These are phyloP conservation scores for Amylostereum chailletii DNA, from an alignment of 1,284 basidiomycete genomes.

Conservation along the genomic window DNA sequence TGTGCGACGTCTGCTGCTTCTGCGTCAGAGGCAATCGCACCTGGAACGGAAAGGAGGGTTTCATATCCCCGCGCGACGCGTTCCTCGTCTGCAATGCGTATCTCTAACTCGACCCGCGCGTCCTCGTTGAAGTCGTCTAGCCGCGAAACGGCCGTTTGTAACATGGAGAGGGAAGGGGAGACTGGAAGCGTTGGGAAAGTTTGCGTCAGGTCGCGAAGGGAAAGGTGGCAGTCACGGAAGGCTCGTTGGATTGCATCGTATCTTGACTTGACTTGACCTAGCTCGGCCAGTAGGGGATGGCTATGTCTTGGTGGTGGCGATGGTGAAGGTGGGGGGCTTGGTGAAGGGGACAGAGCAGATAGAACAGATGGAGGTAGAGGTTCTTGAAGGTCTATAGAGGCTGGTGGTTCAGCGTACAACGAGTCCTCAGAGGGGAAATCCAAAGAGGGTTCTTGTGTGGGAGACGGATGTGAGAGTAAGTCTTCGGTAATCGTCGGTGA, in stretches of 20 bases:
- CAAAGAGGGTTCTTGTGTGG: no score
- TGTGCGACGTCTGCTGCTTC: slow-evolving; percentile 34
- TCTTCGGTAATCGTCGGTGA: no score
- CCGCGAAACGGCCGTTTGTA: slow-evolving; percentile 53
- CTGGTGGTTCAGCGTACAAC: neutral
- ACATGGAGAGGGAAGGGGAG: slow-evolving; percentile 23
- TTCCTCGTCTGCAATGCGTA: slow-evolving; percentile 71
- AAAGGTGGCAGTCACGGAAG: slow-evolving; percentile 62
- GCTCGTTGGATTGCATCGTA: slow-evolving; percentile 56
- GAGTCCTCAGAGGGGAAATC: neutral
- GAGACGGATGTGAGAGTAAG: no score
- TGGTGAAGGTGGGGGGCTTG: slow-evolving; percentile 6
- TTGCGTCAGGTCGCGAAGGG: slow-evolving; percentile 48
- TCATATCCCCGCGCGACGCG: slow-evolving; percentile 66
- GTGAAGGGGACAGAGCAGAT: neutral
- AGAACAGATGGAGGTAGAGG: neutral
- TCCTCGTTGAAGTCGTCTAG: slow-evolving; percentile 79
- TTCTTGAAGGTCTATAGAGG: neutral
- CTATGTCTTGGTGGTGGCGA: slow-evolving; percentile 11
- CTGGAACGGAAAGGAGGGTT: slow-evolving; percentile 56
- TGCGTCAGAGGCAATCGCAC: slow-evolving; percentile 29
- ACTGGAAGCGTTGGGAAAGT: slow-evolving; percentile 20
- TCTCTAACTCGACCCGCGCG: slow-evolving; percentile 80
- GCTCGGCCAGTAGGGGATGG: slow-evolving; percentile 32
- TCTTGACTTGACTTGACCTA: slow-evolving; percentile 37